Conservation (phyloP, 352 stramenopile genomes). For the Phytophthora foliorum region DNA sequence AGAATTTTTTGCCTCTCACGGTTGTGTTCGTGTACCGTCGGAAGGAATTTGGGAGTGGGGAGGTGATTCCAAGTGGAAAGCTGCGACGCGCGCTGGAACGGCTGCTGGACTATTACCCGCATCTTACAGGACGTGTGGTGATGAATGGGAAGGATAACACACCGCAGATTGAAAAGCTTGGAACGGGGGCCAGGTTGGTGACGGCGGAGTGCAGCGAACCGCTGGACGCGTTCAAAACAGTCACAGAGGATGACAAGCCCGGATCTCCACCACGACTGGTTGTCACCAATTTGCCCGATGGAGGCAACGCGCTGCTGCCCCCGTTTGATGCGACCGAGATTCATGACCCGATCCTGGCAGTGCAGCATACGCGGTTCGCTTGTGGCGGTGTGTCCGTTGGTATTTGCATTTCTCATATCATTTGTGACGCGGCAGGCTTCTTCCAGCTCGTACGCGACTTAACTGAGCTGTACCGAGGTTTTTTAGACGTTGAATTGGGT, state of each 20-base stretch:
- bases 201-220: slow-evolving; percentile 10
- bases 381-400: slow-evolving; percentile 33
- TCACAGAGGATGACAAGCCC: slow-evolving; percentile 15
- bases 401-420: slow-evolving; percentile 25
- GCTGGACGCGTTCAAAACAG: slow-evolving; percentile 18
- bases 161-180: slow-evolving; percentile 21
- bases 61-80: slow-evolving; percentile 17
- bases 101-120: slow-evolving; percentile 29
- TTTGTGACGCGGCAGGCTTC: slow-evolving; percentile 32
- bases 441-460: slow-evolving; percentile 36
- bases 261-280: slow-evolving; percentile 25
- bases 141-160: slow-evolving; percentile 10
- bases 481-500: not conserved
- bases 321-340: slow-evolving; percentile 18
- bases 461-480: slow-evolving; percentile 25
- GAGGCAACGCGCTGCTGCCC: slow-evolving; percentile 29
- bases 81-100: slow-evolving; percentile 4
- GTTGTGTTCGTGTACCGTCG: slow-evolving; percentile 33
- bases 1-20: slow-evolving; percentile 23
- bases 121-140: slow-evolving; percentile 19
- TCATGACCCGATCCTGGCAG: slow-evolving; percentile 22
- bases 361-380: slow-evolving; percentile 32
- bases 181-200: slow-evolving; percentile 15
- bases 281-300: slow-evolving; percentile 28
- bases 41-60: not conserved